Conservation (phyloP, 108 stramenopile genomes). For the Fistulifera pelliculosa region DNA sequence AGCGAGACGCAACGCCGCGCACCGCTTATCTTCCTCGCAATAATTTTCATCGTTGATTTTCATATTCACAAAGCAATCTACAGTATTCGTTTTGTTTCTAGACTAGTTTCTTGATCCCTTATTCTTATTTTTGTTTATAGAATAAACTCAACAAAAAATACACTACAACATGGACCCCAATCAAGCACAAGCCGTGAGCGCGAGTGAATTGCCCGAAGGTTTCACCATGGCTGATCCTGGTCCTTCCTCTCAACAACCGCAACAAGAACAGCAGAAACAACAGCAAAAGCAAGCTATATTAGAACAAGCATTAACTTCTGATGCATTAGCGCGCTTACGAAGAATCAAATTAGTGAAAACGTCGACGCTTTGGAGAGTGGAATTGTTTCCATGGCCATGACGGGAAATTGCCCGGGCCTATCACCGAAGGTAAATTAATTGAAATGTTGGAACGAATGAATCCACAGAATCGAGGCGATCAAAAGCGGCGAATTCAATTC, state of each 20-base stretch:
- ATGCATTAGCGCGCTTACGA: conserved; percentile 70
- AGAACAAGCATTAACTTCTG: conserved; percentile 66
- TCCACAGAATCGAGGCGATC: background rate
- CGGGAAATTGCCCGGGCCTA: conserved; percentile 63
- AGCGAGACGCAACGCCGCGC: no score
- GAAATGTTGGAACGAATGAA: conserved; percentile 79
- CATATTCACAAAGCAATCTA: no score
- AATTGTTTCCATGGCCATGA: conserved; percentile 70
- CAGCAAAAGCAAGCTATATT: conserved; percentile 66
- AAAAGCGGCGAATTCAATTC: conserved; percentile 43
- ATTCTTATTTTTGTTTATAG: no score
- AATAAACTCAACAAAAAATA: no score
- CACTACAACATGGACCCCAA: no score
- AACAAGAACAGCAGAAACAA: conserved; percentile 22
- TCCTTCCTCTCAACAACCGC: background rate
- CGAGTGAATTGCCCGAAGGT: conserved; percentile 35
- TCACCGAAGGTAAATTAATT: conserved; percentile 69
- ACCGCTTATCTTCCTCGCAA: no score
- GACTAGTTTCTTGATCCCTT: no score
- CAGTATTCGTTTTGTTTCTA: no score
- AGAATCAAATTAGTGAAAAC: conserved; percentile 70
- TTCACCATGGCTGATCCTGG: conserved; percentile 13
- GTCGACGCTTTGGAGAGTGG: conserved; percentile 49
- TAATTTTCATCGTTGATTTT: no score
- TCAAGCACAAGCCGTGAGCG: no score